These are phyloP conservation scores for Phaeomoniella chlamydospora DNA, from an alignment of 2,329 filamentous ascomycete species.

Conservation along the genomic window DNA sequence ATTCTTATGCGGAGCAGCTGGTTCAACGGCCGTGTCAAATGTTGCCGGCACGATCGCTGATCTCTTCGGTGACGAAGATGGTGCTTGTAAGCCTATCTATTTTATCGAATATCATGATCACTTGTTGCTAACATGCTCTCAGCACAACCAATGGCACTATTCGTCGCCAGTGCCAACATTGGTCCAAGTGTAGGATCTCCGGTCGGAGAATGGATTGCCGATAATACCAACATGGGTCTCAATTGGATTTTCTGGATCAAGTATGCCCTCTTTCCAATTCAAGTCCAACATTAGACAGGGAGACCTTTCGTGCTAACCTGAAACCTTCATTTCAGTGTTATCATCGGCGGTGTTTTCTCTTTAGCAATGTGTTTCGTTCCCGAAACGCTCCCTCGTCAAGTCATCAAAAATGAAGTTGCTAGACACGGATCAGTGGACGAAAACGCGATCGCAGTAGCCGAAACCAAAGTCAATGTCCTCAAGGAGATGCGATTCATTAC, in stretches of 20 bases:
- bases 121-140: too few relatives aligned
- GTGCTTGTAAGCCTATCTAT: constrained; percentile 8
- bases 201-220: constrained; percentile 23
- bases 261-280: constrained; percentile 5
- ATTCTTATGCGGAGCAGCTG: constrained; percentile 19
- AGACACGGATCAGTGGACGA: constrained; percentile 14
- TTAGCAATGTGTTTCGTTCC: constrained; percentile 22
- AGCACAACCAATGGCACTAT: constrained; percentile 28
- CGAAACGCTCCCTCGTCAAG: constrained; percentile 24
- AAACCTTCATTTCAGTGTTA: constrained; percentile 19
- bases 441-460: constrained; percentile 15
- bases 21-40: constrained; percentile 21
- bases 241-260: constrained; percentile 21
- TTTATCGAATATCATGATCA: too few relatives aligned
- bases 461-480: constrained; percentile 20
- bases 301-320: too few relatives aligned
- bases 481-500: constrained; percentile 25
- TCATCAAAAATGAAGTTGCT: constrained; percentile 20
- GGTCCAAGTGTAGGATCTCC: constrained; percentile 26
- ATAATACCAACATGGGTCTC: constrained; percentile 20
- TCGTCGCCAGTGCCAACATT: constrained; percentile 24
- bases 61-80: constrained; percentile 21
- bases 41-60: constrained; percentile 21
- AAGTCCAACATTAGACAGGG: too few relatives aligned
- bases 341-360: constrained; percentile 22